Conservation (phyloP, 306 rosid species). For the Crataegus laevigata region DNA sequence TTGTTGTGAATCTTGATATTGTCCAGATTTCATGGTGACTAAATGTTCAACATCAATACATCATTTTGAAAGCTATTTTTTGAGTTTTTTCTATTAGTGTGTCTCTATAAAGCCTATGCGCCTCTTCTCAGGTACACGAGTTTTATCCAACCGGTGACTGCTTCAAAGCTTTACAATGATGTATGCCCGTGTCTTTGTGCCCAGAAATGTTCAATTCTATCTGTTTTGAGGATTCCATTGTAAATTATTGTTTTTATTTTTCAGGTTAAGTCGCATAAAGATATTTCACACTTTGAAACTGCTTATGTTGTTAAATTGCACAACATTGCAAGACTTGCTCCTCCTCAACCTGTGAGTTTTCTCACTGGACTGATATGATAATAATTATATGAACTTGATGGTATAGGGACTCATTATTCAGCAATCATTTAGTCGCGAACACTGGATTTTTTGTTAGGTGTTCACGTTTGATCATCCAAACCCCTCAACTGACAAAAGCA, state of each 20-base stretch:
- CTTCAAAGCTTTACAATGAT: conserved; percentile 82
- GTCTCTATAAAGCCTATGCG: not conserved
- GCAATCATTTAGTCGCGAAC: not conserved
- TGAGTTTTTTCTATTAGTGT: not conserved
- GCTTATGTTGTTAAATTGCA: conserved; percentile 90
- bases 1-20: not conserved
- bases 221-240: not conserved
- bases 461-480: conserved; percentile 79
- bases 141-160: conserved; percentile 91
- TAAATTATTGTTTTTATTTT: not conserved
- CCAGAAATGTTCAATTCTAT: not conserved
- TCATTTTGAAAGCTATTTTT: too few relatives aligned
- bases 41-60: not conserved
- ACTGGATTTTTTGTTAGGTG: conserved; percentile 39
- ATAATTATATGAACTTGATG: not conserved
- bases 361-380: not conserved
- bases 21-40: not conserved
- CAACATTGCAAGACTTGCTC: conserved; percentile 76
- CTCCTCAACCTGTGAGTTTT: conserved; percentile 68
- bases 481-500: conserved; percentile 36
- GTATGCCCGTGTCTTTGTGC: conserved; percentile 26
- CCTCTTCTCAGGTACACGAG: conserved; percentile 75
- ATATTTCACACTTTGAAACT: conserved; percentile 75
- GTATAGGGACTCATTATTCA: not conserved
- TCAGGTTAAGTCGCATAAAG: conserved; percentile 89